These are phyloP conservation scores for Candida dendrica DNA, from an alignment of 805 yeast genomes.

Conservation along the genomic window DNA sequence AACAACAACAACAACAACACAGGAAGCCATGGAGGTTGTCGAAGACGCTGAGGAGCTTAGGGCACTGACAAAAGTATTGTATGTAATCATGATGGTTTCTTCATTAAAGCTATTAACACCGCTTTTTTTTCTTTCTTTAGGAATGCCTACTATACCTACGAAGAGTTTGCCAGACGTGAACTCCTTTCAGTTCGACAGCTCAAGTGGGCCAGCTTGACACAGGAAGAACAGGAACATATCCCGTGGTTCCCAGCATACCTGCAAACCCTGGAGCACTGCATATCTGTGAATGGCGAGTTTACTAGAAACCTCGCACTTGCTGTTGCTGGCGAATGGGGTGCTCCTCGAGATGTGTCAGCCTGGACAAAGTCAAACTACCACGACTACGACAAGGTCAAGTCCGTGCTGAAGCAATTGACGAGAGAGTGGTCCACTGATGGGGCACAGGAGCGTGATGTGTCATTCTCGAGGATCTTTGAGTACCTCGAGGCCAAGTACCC, in stretches of 20 bases:
- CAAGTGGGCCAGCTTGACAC: constrained; percentile 29
- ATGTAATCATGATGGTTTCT: not conserved
- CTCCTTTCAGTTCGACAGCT: constrained; percentile 24
- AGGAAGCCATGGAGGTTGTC: too few species aligned
- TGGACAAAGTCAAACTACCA: constrained; percentile 35
- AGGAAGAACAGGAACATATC: constrained; percentile 33
- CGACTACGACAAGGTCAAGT: constrained; percentile 52
- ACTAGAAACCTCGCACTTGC: constrained; percentile 33
- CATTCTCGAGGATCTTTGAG: constrained; percentile 32
- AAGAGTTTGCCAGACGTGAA: constrained; percentile 25
- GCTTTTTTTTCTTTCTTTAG: not conserved
- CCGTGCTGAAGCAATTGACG: constrained; percentile 47
- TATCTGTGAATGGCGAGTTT: constrained; percentile 38
- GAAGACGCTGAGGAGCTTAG: not conserved
- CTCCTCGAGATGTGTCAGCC: constrained; percentile 23
- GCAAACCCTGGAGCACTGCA: constrained; percentile 31
- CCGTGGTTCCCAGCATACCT: constrained; percentile 45
- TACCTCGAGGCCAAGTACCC: constrained; percentile 29
- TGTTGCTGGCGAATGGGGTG: constrained; percentile 47
- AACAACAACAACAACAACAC: too few species aligned
- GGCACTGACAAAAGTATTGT: constrained; percentile 1
- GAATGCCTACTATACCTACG: constrained; percentile 24
- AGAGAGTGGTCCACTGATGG: constrained; percentile 63
- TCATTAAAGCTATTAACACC: not conserved
- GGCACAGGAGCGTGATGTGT: constrained; percentile 31